Evolutionary conservation across 164 flowering plant genomes (phyloP).

Genomic region (Tetracentron sinense): DNA sequence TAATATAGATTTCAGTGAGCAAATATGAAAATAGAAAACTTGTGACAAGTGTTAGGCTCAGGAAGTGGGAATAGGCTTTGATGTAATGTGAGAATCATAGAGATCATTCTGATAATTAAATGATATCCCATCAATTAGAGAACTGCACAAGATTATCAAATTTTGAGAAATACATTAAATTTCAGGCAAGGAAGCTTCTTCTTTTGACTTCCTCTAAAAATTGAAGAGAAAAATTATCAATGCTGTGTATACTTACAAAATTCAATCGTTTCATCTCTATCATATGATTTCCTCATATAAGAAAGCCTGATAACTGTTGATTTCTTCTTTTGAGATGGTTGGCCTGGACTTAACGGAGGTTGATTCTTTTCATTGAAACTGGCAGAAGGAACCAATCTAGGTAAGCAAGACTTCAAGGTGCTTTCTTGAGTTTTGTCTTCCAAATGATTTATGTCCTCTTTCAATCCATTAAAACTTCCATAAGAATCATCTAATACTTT

Average conservation of each 20-base stretch:
- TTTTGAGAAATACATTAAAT: not conserved
- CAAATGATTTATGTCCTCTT: slow-evolving; percentile 41
- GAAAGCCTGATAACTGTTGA: slow-evolving; percentile 78
- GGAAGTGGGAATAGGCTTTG: too few species aligned
- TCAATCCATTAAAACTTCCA: slow-evolving; percentile 56
- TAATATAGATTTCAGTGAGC: too few species aligned
- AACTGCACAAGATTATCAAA: too few species aligned
- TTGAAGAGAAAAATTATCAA: not conserved
- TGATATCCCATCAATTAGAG: not conserved
- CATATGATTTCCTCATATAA: slow-evolving; percentile 71
- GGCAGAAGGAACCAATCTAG: slow-evolving; percentile 44
- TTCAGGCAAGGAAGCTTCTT: not conserved
- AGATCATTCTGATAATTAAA: not conserved
- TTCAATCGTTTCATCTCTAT: slow-evolving; percentile 54
- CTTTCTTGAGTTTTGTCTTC: slow-evolving; percentile 44
- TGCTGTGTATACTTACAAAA: slow-evolving; percentile 41
- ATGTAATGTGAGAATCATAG: too few species aligned
- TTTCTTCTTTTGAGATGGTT: slow-evolving; percentile 43
- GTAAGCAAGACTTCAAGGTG: slow-evolving; percentile 35
- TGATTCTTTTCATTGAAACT: slow-evolving; percentile 73
- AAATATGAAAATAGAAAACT: too few species aligned
- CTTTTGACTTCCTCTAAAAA: not conserved
- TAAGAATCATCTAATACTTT: slow-evolving; percentile 39
- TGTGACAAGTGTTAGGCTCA: too few species aligned
- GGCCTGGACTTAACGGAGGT: slow-evolving; percentile 25